These are phyloP conservation scores for Candida easanensis DNA, from an alignment of 805 yeast genomes.

Conservation along the genomic window DNA sequence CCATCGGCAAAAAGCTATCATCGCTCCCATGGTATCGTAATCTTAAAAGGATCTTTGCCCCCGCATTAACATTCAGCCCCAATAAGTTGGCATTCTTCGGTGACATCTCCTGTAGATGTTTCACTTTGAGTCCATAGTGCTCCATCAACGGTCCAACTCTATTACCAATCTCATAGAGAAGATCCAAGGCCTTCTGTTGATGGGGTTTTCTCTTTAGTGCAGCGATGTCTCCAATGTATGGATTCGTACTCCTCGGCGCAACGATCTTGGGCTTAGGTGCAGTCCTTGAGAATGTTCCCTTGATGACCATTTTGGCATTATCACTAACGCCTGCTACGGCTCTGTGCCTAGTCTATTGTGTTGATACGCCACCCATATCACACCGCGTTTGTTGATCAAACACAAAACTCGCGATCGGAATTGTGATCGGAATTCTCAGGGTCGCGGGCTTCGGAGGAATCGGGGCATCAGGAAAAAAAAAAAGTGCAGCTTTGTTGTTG, in stretches of 20 bases:
- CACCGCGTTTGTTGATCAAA: too few species aligned
- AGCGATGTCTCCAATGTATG: conserved; percentile 30
- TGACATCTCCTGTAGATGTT: conserved; percentile 71
- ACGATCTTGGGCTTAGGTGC: conserved; percentile 15
- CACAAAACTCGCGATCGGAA: too few species aligned
- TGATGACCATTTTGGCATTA: conserved; percentile 19
- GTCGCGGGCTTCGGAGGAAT: too few species aligned
- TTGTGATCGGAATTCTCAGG: too few species aligned
- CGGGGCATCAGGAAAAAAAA: too few species aligned
- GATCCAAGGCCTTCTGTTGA: conserved; percentile 49
- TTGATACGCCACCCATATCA: too few species aligned
- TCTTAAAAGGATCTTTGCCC: conserved; percentile 68
- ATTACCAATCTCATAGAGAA: conserved; percentile 67
- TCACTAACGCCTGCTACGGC: not conserved
- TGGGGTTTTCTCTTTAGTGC: conserved; percentile 48
- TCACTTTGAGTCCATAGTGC: conserved; percentile 61
- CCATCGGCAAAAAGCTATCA: conserved; percentile 54
- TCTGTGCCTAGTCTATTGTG: not conserved
- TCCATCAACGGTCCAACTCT: conserved; percentile 78
- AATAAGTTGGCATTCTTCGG: conserved; percentile 65
- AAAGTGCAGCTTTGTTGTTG: too few species aligned
- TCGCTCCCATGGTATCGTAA: conserved; percentile 58
- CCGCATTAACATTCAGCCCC: conserved; percentile 81
- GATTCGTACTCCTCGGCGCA: conserved; percentile 30
- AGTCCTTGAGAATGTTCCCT: conserved; percentile 18